These are phyloP conservation scores for Chlamydomonas sp. DNA, from an alignment of 139 green algal species.

Conservation along the genomic window DNA sequence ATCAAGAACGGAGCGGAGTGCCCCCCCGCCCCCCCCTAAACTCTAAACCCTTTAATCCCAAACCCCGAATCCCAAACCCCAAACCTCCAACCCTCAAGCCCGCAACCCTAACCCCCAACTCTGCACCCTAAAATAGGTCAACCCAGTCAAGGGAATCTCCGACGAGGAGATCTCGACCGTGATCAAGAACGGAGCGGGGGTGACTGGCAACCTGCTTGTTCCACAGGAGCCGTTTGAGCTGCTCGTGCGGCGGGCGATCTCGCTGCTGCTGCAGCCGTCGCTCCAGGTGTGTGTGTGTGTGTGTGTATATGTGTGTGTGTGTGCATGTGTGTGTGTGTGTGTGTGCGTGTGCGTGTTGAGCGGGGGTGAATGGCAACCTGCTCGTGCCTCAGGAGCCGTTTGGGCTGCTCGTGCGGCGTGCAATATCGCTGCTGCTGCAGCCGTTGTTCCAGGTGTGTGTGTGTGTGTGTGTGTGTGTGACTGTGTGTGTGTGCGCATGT, in stretches of 20 bases:
- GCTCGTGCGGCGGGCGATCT: constrained; percentile 70
- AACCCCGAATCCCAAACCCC: too few relatives aligned
- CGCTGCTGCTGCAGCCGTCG: constrained; percentile 58
- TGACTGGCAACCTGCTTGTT: constrained; percentile 75
- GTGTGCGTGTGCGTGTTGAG: not conserved
- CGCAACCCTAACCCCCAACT: too few relatives aligned
- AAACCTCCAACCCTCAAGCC: too few relatives aligned
- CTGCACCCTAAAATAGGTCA: too few relatives aligned
- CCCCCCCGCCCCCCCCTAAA: too few relatives aligned
- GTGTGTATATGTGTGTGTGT: not conserved
- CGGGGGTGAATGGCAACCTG: too few relatives aligned
- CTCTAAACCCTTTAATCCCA: too few relatives aligned
- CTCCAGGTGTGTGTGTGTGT: constrained; percentile 59
- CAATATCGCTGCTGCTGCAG: constrained; percentile 63
- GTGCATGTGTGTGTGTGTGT: constrained; percentile 4
- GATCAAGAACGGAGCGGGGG: constrained; percentile 85
- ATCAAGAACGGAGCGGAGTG: constrained; percentile 86
- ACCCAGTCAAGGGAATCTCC: constrained; percentile 9
- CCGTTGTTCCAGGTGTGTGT: too few relatives aligned
- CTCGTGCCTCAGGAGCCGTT: constrained; percentile 91
- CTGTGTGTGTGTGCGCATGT: too few relatives aligned
- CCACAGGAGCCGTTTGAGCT: constrained; percentile 94
- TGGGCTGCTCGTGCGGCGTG: constrained; percentile 79
- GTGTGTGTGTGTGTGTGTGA: too few relatives aligned
- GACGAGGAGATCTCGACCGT: constrained; percentile 87